Evolutionary conservation across 2,329 filamentous ascomycete species (phyloP).

Genomic region (Fusarium abutilonis): DNA sequence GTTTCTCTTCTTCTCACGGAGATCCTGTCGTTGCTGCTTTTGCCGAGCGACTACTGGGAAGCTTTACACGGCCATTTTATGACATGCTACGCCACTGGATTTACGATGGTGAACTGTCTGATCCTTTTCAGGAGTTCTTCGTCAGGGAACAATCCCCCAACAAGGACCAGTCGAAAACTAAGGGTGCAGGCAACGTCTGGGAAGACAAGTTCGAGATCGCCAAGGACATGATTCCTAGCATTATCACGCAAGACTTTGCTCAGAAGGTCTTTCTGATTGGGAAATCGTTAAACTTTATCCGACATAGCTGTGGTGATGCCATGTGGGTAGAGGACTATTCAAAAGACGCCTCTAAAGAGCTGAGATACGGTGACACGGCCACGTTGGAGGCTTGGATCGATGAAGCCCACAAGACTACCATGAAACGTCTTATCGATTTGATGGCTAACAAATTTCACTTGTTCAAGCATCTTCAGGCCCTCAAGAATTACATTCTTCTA

Average conservation of each 20-base stretch:
- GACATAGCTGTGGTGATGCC: slow-evolving; percentile 92
- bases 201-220: slow-evolving; percentile 95
- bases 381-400: slow-evolving; percentile 94
- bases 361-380: slow-evolving; percentile 91
- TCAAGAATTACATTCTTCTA: slow-evolving; percentile 94
- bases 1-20: slow-evolving; percentile 91
- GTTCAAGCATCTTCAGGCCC: slow-evolving; percentile 87
- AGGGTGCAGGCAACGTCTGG: slow-evolving; percentile 89
- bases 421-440: slow-evolving; percentile 90
- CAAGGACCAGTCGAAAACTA: slow-evolving; percentile 61
- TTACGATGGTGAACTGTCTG: slow-evolving; percentile 96
- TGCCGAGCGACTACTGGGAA: slow-evolving; percentile 85
- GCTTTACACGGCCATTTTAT: slow-evolving; percentile 94
- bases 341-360: slow-evolving; percentile 88
- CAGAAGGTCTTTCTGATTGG: slow-evolving; percentile 97
- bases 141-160: slow-evolving; percentile 78
- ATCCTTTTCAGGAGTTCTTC: slow-evolving; percentile 95
- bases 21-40: slow-evolving; percentile 95
- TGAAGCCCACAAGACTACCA: slow-evolving; percentile 96
- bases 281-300: slow-evolving; percentile 97
- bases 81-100: slow-evolving; percentile 97
- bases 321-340: slow-evolving; percentile 97
- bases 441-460: slow-evolving; percentile 97
- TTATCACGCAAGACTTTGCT: slow-evolving; percentile 92
- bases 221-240: slow-evolving; percentile 87